Evolutionary conservation across 129 eudicot genomes (phyloP), one percentile per base, ranked within the genome.

Genomic region (Chrysanthemum seticuspe): DNA sequence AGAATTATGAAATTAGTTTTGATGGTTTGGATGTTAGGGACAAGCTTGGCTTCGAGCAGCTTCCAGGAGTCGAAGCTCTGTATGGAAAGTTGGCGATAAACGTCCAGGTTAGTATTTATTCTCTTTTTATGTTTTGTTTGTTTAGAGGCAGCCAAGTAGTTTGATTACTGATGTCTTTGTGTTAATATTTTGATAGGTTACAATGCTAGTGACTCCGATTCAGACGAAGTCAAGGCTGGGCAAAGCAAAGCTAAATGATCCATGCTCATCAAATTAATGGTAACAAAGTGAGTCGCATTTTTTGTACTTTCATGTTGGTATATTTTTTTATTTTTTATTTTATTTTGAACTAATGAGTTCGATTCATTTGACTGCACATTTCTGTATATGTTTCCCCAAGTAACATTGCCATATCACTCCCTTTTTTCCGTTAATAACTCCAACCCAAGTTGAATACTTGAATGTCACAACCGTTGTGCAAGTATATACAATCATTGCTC

Each of bases 1-100:
- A 70, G 73, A 52, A 40, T 62, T 40, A 8, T 74, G 47, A 68
- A 29, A 25, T 69, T 45, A 49, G 36, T 78, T 47, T 34, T 74
- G 66, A 52, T 77, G 70, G 27, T 73, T 66, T 65, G 76, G 62
- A 67, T 66, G 71, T 48, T 70, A 89, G 98, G 98, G 95, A 47
- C 83, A 73, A 61, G 86, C 88, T 54, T 92, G 98, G 98, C 87
- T 89, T 67, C 71, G 61, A 36, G 84, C 74, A 31, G 82, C 82
- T 47, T 78, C 82, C 1, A 60, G 82, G 56, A 78, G 78, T 65
- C 78, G 82, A 10, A 78, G 82, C 69, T 71, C 82, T 10, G 82
- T 72, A 13, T 72, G 78, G 82, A 72, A 73, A 65, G 78, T 78
- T 57, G 82, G 78, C 34, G 78, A 78, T 72, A 78, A 78, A 72